Evolutionary conservation across 768 basidiomycete genomes (phyloP).

Genomic region (Cyclocybe aegerita): DNA sequence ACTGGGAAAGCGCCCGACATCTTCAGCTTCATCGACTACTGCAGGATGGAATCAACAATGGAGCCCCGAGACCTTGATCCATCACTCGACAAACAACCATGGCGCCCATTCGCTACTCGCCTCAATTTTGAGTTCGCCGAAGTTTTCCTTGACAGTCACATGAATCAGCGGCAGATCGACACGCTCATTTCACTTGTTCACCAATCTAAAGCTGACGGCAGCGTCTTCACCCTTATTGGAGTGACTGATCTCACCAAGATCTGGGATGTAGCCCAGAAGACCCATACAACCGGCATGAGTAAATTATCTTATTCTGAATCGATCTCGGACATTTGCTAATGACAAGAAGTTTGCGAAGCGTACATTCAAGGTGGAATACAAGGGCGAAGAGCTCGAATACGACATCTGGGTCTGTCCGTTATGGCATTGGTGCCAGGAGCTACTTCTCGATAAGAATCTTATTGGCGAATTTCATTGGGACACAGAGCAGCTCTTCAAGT

Average conservation of each 20-base stretch:
- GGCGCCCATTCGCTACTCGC: conserved; percentile 24
- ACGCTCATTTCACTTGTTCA: too few relatives aligned
- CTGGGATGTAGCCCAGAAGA: neutral
- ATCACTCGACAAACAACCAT: conserved; percentile 12
- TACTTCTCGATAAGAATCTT: conserved; percentile 23
- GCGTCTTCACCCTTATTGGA: neutral
- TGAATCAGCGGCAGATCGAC: conserved; percentile 5
- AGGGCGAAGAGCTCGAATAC: neutral
- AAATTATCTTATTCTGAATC: neutral
- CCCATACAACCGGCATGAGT: neutral
- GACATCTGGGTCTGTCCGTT: conserved; percentile 4
- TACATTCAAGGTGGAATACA: conserved; percentile 2
- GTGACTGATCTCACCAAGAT: neutral
- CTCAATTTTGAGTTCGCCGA: conserved; percentile 26
- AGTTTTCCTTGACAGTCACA: neutral
- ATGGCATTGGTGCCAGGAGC: conserved; percentile 14
- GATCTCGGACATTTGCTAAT: neutral
- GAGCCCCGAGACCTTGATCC: too few relatives aligned
- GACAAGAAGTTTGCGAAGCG: conserved; percentile 7
- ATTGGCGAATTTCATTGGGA: conserved; percentile 19
- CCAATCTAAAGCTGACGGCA: neutral
- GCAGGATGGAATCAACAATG: too few relatives aligned
- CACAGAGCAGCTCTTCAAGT: conserved; percentile 9
- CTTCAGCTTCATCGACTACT: too few relatives aligned
- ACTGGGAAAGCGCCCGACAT: too few relatives aligned